phyloP scores from a whole-genome alignment of 75 land plant genomes.

The Pinus taeda region DNA sequence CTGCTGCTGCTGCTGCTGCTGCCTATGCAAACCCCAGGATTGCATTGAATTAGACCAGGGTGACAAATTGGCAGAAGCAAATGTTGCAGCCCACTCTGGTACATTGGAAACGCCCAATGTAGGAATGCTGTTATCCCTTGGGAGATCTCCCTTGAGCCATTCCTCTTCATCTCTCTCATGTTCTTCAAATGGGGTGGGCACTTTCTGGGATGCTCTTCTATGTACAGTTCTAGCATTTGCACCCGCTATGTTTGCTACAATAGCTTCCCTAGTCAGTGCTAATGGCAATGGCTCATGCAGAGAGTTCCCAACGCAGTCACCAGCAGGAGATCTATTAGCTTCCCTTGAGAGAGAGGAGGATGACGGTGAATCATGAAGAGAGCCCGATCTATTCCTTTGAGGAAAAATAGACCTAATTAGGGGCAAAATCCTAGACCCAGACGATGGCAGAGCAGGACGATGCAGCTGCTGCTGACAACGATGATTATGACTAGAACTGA shows the following conservation, averaged over 20 bases:
- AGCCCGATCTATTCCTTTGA: slow-evolving; percentile 9
- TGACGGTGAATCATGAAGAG: slow-evolving; percentile 5
- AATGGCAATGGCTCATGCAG: not conserved
- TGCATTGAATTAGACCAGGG: slow-evolving; percentile 17
- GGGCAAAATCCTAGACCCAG: slow-evolving; percentile 11
- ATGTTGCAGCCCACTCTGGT: slow-evolving; percentile 2
- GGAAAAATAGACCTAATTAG: slow-evolving; percentile 11
- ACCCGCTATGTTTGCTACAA: slow-evolving; percentile 1
- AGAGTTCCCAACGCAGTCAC: not conserved
- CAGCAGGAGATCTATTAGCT: slow-evolving; percentile 2
- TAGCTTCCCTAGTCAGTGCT: not conserved
- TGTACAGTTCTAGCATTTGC: not conserved
- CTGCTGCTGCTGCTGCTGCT: slow-evolving; percentile 21
- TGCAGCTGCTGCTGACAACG: slow-evolving; percentile 8
- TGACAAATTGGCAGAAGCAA: slow-evolving; percentile 16
- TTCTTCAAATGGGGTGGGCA: slow-evolving; percentile 25
- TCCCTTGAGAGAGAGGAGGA: slow-evolving; percentile 4
- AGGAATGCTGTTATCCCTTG: not conserved
- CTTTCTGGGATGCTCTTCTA: slow-evolving; percentile 15
- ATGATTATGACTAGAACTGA: slow-evolving; percentile 11
- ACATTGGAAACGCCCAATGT: not conserved
- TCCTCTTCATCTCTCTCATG: slow-evolving; percentile 44
- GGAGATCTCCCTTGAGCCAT: slow-evolving; percentile 22
- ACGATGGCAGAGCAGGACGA: slow-evolving; percentile 8
- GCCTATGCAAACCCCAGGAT: not conserved